Evolutionary conservation across 2,329 filamentous ascomycete species (phyloP).

Genomic region (Lanzia echinophila): DNA sequence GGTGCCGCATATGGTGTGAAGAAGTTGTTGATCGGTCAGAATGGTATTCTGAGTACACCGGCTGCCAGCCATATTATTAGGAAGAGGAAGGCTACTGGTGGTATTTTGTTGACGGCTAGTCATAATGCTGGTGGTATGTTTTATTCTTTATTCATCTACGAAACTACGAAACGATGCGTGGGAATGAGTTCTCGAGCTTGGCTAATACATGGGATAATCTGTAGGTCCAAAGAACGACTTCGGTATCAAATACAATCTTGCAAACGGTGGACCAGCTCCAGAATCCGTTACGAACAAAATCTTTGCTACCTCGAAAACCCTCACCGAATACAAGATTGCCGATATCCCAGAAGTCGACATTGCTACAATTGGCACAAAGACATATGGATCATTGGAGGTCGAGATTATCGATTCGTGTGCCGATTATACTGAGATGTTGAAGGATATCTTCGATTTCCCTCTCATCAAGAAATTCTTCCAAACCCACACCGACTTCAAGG

Average conservation of each 20-base stretch:
- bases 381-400: slow-evolving; percentile 81
- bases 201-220: neutral
- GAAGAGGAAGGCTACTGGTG: slow-evolving; percentile 89
- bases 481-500: slow-evolving; percentile 84
- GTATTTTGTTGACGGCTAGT: slow-evolving; percentile 92
- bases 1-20: slow-evolving; percentile 95
- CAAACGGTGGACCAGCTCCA: slow-evolving; percentile 91
- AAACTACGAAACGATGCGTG: neutral
- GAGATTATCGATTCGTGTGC: slow-evolving; percentile 90
- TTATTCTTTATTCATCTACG: neutral
- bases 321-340: slow-evolving; percentile 88
- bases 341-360: slow-evolving; percentile 85
- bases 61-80: slow-evolving; percentile 95
- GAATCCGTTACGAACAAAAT: slow-evolving; percentile 98
- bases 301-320: slow-evolving; percentile 80
- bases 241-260: slow-evolving; percentile 98
- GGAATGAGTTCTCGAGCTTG: neutral
- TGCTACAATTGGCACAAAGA: slow-evolving; percentile 71
- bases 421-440: slow-evolving; percentile 92
- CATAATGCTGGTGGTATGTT: slow-evolving; percentile 91
- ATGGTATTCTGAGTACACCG: slow-evolving; percentile 94
- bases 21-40: slow-evolving; percentile 94
- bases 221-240: slow-evolving; percentile 89
- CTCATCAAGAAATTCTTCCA: slow-evolving; percentile 92
- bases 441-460: slow-evolving; percentile 97